Base-by-base conservation (phyloP, 2,329 filamentous ascomycete species). In the Fusarium devonianum region DNA sequence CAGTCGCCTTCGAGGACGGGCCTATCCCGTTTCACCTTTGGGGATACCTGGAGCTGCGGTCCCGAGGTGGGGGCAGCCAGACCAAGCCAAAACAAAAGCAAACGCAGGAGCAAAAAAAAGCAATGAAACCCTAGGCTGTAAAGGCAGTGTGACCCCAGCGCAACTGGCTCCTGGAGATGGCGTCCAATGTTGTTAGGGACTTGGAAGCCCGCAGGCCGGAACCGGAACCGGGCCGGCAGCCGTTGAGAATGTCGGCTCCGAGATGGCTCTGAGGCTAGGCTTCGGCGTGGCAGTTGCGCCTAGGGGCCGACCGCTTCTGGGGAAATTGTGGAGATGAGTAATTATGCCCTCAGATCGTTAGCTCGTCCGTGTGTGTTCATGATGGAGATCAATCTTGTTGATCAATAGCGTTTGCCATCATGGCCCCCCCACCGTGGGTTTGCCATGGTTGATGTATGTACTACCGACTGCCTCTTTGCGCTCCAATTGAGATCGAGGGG, bases 221-320 rank as follows among this genome's bases (percentile, higher is more conserved):
- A 63, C 60, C 60, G 60, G 60, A 55, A 65, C 60, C 62, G 62
- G 62, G 37, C 53, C 56, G 53, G 53, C 37, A 29, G 42, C 26
- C 23, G 30, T 26, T 11, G 11, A 11, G 29, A 14, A 9, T 14
- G 29, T 36, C 30, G 40, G 40, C 29, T 48, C 50, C 55, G 41
- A 41, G n/a, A 34, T 13, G 3, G 36, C n/a, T n/a, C n/a, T n/a
- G n/a, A n/a, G n/a, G n/a, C n/a, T n/a, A 39, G 50, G 45, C 33
- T 33, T 44, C 34, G 40, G 32, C 14, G 16, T 30, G 35, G 36
- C 21, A 32, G 37, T 36, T 51, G 16, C 18, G 34, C 16, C 33
- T 43, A 36, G 36, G 55, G 18, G 21, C 29, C 43, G 23, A 26
- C 19, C 16, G 36, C 18, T 21, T 48, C 45, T 53, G 44, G 51